Conservation (phyloP, 257 asterid species). For the Agastache rugosa region DNA sequence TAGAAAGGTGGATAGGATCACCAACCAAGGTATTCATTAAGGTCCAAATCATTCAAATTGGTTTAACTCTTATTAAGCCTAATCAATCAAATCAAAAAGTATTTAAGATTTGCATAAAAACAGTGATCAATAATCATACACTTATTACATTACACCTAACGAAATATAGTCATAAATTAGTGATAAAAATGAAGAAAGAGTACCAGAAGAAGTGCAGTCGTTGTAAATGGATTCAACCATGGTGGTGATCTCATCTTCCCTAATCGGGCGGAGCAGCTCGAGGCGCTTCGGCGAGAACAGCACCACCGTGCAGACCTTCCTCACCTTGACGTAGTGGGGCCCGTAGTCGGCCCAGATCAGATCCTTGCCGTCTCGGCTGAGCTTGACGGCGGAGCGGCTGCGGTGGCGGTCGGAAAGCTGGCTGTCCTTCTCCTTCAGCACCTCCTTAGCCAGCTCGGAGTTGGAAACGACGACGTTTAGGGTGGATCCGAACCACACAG, state of each 20-base stretch:
- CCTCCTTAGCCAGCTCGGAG: slow-evolving; percentile 69
- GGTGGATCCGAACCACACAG: slow-evolving; percentile 65
- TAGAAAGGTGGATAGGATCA: no score
- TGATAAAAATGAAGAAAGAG: neutral
- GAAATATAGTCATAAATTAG: neutral
- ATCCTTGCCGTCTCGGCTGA: slow-evolving; percentile 75
- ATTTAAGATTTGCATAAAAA: neutral
- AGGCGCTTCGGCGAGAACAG: slow-evolving; percentile 73
- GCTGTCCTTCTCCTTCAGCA: slow-evolving; percentile 78
- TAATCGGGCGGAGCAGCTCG: slow-evolving; percentile 72
- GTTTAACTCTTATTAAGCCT: no score
- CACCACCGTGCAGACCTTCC: slow-evolving; percentile 78
- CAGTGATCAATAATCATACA: no score
- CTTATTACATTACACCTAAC: no score
- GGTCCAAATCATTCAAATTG: no score
- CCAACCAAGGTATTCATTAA: no score
- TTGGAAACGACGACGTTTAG: slow-evolving; percentile 65
- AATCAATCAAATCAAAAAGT: no score
- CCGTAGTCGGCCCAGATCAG: slow-evolving; percentile 87
- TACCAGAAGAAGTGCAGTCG: slow-evolving; percentile 63
- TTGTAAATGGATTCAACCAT: slow-evolving; percentile 71
- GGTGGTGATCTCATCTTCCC: slow-evolving; percentile 80
- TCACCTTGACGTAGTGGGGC: slow-evolving; percentile 79
- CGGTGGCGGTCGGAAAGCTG: slow-evolving; percentile 82
- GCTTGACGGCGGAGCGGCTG: slow-evolving; percentile 65